Conservation (phyloP, 371 early-diverging fungal species). For the Mucor saturninus region DNA sequence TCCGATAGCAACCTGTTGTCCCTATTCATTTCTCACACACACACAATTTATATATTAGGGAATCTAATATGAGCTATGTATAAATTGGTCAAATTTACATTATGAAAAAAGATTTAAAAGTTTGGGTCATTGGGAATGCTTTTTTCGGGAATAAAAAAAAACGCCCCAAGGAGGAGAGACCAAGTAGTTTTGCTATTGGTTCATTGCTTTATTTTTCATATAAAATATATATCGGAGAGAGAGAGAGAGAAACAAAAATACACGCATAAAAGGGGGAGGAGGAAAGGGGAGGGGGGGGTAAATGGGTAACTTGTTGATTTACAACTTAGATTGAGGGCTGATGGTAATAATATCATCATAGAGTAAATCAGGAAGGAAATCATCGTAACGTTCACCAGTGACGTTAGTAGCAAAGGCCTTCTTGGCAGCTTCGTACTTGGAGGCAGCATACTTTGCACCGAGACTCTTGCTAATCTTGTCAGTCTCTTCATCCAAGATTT, state of each 20-base stretch:
- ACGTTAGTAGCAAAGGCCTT: slow-evolving; percentile 79
- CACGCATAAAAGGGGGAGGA: background rate
- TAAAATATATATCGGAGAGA: too few relatives aligned
- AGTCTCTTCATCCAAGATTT: slow-evolving; percentile 86
- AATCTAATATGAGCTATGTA: too few relatives aligned
- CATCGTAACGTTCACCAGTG: slow-evolving; percentile 82
- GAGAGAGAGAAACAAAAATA: background rate
- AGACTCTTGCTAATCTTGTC: slow-evolving; percentile 68
- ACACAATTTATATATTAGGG: too few relatives aligned
- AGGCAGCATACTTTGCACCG: slow-evolving; percentile 63
- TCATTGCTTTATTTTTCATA: too few relatives aligned
- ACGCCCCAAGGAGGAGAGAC: too few relatives aligned
- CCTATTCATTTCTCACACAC: too few relatives aligned
- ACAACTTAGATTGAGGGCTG: slow-evolving; percentile 28
- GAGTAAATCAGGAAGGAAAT: slow-evolving; percentile 88
- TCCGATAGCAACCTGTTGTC: too few relatives aligned
- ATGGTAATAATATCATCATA: slow-evolving; percentile 74
- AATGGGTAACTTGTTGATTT: slow-evolving; percentile 8
- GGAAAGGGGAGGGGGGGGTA: background rate
- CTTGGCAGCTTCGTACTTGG: slow-evolving; percentile 82
- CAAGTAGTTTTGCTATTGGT: too few relatives aligned
- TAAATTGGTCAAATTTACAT: too few relatives aligned
- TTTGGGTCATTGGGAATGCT: too few relatives aligned
- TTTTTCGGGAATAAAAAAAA: too few relatives aligned
- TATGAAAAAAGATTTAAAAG: too few relatives aligned